Conservation (phyloP, 129 eudicot genomes). For the Scalesia atractyloides region DNA sequence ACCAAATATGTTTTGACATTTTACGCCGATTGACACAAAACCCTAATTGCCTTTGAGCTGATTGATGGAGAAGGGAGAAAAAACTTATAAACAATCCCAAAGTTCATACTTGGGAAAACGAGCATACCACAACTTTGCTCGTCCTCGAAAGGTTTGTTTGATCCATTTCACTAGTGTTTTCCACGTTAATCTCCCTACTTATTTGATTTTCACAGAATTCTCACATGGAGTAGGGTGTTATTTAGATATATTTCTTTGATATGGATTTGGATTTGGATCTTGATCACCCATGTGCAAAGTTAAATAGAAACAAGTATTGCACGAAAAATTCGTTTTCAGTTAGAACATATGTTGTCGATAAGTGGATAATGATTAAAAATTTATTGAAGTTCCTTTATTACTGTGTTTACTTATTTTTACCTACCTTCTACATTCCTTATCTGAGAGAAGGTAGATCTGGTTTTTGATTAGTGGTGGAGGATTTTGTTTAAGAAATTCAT, state of each 20-base stretch:
- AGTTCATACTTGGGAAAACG: slow-evolving; percentile 20
- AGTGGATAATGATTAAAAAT: background rate
- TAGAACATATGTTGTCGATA: slow-evolving; percentile 5
- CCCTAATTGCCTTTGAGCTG: slow-evolving; percentile 14
- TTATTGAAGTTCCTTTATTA: slow-evolving; percentile 10
- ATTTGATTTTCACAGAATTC: slow-evolving; percentile 1
- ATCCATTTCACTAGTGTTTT: slow-evolving; percentile 8
- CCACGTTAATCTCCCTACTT: slow-evolving; percentile 5
- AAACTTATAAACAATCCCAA: slow-evolving; percentile 23
- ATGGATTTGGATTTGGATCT: background rate
- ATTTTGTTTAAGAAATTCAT: slow-evolving; percentile 25
- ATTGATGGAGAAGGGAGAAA: slow-evolving; percentile 31
- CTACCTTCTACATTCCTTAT: slow-evolving; percentile 8
- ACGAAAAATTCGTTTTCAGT: background rate
- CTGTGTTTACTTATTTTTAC: background rate
- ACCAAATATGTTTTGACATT: slow-evolving; percentile 5
- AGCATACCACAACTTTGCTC: slow-evolving; percentile 21
- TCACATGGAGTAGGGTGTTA: background rate
- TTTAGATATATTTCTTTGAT: slow-evolving; percentile 15
- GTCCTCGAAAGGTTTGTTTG: slow-evolving; percentile 31
- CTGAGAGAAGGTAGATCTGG: slow-evolving; percentile 7
- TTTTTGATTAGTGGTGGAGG: slow-evolving; percentile 10
- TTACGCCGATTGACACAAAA: slow-evolving; percentile 8
- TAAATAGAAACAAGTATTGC: background rate
- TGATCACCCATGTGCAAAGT: background rate